Evolutionary conservation across 2,329 filamentous ascomycete species (phyloP), one percentile per base, ranked within the genome.

Genomic region (Rutstroemia sp.): DNA sequence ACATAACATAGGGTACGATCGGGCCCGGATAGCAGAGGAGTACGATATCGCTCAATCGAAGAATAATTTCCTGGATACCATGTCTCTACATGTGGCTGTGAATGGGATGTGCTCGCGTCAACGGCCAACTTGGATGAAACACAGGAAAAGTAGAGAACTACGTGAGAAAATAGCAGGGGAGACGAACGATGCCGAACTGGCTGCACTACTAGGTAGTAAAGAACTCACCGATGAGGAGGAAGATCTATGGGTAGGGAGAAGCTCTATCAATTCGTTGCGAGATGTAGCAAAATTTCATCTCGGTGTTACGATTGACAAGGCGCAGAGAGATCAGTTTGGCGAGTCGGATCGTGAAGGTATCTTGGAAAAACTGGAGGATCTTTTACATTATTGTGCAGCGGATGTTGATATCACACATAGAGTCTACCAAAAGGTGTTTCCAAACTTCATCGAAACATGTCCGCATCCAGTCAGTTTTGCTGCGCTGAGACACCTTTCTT

Each of bases 61-160:
- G 41, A 97, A 91, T 64, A 87, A 83, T 45, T 99, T 96, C 69
- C 73, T 99, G 51, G 94, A 99, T 70, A 99, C 94, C 30, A 99
- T 99, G 94, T 97, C 92, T 1, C 76, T 99, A 19, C 94, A 99
- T 69, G 92, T 96, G 7, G 95, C 95, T 2, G 92, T 96, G 23
- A 99, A 99, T 69, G 94, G 94, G 60, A 99, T 99, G 94, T 99
- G 94, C 72, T 97, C 94, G 21, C 86, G 88, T 62, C 94, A 99
- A 71, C 82, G 94, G 50, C 94, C 95, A 8, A 96, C 89, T 0
- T 99, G 94, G 94, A 91, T 96, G 86, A 95, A 89, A 70, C 89
- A 96, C 71, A 88, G 90, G 69, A 99, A 99, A 74, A 90, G 87
- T 62, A 81, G 87, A 57, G 92, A 97, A 67, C 67, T 92, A 47